Evolutionary conservation across 345 rosid species (phyloP), one percentile per base, ranked within the genome.

Genomic region (Euphorbia lathyris): DNA sequence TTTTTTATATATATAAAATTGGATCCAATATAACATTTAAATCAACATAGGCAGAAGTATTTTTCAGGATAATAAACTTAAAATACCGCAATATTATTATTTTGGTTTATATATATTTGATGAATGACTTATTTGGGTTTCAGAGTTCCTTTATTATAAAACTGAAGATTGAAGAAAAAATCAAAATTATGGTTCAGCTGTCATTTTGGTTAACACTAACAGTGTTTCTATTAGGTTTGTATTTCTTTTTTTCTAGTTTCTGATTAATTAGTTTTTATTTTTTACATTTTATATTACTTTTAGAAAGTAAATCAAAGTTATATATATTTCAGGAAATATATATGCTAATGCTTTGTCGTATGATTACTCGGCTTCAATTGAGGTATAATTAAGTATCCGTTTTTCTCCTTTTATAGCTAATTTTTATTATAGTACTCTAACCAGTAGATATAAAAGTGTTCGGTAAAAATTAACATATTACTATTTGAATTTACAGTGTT

Each of bases 361-460:
- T 68, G 96, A 92, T 76, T 83, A 89, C 69, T 63, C 90, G 1
- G 87, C 96, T 19, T 81, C 72, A 51, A 73, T 82, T 3, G 85
- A 89, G 92, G 92, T 63, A n/a, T n/a, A 69, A 58, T 27, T 9
- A 58, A 58, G 0, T 25, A 45, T 7, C 7, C 38, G n/a, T n/a
- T n/a, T n/a, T n/a, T n/a, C 9, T 40, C 45, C 9, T 7, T 40
- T 40, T 40, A 40, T 32, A 32, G 3, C 5, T 32, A 5, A 2
- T 32, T n/a, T 56, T 56, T 22, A 27, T 56, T 22, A n/a, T n/a
- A n/a, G n/a, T n/a, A n/a, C n/a, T n/a, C n/a, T n/a, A n/a, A n/a
- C n/a, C n/a, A n/a, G n/a, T n/a, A n/a, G n/a, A n/a, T n/a, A n/a
- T n/a, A n/a, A n/a, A n/a, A n/a, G n/a, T n/a, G n/a, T 40, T 23